Conservation (phyloP, 352 stramenopile species). For the Phytophthora melonis region DNA sequence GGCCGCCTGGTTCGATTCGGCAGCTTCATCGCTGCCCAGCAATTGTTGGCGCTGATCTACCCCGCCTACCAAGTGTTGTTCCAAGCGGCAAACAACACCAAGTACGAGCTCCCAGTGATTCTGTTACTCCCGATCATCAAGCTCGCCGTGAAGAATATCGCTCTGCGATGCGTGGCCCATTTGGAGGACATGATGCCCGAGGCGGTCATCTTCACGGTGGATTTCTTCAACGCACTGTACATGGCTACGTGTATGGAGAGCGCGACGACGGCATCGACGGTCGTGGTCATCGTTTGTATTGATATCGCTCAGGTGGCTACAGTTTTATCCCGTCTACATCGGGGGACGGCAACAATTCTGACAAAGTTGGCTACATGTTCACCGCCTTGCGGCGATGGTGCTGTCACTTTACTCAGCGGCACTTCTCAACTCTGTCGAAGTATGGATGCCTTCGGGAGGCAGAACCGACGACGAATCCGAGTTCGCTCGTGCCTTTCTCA, state of each 20-base stretch:
- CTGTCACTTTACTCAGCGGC: slow-evolving; percentile 1
- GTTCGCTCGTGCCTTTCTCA: slow-evolving; percentile 21
- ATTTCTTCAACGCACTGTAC: slow-evolving; percentile 45
- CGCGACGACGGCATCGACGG: slow-evolving; percentile 27
- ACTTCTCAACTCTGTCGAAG: slow-evolving; percentile 5
- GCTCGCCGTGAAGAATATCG: slow-evolving; percentile 37
- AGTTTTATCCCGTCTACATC: slow-evolving; percentile 26
- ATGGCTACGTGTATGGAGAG: slow-evolving; percentile 37
- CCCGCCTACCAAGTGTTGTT: slow-evolving; percentile 29
- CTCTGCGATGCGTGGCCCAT: slow-evolving; percentile 21
- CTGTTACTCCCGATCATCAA: slow-evolving; percentile 39
- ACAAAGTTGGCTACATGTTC: not conserved
- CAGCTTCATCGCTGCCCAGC: slow-evolving; percentile 18
- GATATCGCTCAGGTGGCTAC: slow-evolving; percentile 25
- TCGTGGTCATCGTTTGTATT: slow-evolving; percentile 33
- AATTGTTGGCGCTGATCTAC: slow-evolving; percentile 31
- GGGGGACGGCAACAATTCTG: slow-evolving; percentile 6
- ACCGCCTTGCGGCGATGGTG: not conserved
- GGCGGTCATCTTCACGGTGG: slow-evolving; percentile 43
- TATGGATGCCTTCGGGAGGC: slow-evolving; percentile 11
- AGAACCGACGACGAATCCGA: slow-evolving; percentile 15
- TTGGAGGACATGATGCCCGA: slow-evolving; percentile 46
- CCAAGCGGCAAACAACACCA: slow-evolving; percentile 6
- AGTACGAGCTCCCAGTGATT: slow-evolving; percentile 30
- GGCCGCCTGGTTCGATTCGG: slow-evolving; percentile 9